Percentiles rank a stretch among this genome's conserved stretches.
Evolutionary conservation across 805 yeast genomes (phyloP).

Genomic region (Kuraishia hungarica): DNA sequence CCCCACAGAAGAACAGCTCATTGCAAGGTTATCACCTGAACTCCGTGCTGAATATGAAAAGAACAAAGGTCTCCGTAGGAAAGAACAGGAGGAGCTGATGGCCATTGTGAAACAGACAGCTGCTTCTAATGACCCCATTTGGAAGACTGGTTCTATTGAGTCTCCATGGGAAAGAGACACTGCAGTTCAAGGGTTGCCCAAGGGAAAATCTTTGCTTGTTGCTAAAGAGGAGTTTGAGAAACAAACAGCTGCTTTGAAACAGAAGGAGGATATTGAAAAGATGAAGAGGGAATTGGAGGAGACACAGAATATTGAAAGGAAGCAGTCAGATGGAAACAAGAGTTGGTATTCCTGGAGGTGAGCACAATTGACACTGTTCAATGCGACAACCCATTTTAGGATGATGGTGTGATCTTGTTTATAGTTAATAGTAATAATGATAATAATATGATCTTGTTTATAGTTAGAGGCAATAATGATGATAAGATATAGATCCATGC

Average conservation of each 20-base stretch:
- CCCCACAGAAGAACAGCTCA: constrained; percentile 78
- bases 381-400: not conserved
- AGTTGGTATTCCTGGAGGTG: constrained; percentile 18
- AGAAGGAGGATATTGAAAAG: constrained; percentile 28
- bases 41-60: constrained; percentile 65
- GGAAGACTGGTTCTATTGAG: constrained; percentile 68
- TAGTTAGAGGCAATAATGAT: too few relatives aligned
- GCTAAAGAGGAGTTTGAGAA: constrained; percentile 36
- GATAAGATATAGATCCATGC: too few relatives aligned
- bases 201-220: constrained; percentile 28
- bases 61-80: constrained; percentile 50
- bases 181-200: constrained; percentile 17
- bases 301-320: constrained; percentile 19
- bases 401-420: not conserved
- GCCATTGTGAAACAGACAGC: constrained; percentile 56
- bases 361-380: not conserved
- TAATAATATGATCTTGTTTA: too few relatives aligned
- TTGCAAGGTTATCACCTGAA: constrained; percentile 75
- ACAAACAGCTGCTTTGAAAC: constrained; percentile 32
- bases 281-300: constrained; percentile 29
- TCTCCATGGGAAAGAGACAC: constrained; percentile 58
- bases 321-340: constrained; percentile 12
- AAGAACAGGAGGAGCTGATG: constrained; percentile 65
- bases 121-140: constrained; percentile 65
- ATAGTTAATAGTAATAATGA: not conserved